These are phyloP conservation scores for slime mould (Dictyostelium discoideum) DNA, from an alignment of 78 protist species.

Conservation along the genomic window DNA sequence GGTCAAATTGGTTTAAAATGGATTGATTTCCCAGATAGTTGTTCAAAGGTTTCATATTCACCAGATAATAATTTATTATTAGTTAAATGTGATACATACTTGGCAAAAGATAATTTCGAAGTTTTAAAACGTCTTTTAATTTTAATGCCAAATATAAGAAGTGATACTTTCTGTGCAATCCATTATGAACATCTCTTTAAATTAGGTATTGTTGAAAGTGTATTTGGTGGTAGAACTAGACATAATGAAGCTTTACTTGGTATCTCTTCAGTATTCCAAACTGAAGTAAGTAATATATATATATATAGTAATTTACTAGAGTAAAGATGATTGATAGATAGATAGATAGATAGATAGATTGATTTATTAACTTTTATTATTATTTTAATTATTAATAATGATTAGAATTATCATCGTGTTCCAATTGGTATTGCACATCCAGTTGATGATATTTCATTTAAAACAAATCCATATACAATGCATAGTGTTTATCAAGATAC, in stretches of 20 bases:
- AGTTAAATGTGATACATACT: constrained; percentile 54
- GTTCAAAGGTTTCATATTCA: constrained; percentile 48
- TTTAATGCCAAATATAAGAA: constrained; percentile 59
- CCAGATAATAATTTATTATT: constrained; percentile 68
- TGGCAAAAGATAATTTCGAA: constrained; percentile 52
- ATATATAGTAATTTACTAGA: no score
- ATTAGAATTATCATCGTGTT: constrained; percentile 42
- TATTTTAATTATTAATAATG: neutral
- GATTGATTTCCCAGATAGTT: constrained; percentile 44
- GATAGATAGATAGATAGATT: no score
- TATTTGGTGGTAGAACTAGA: constrained; percentile 63
- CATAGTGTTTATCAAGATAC: constrained; percentile 27
- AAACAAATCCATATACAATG: constrained; percentile 31
- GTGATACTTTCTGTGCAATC: constrained; percentile 41
- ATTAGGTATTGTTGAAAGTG: constrained; percentile 70
- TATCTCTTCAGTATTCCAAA: constrained; percentile 55
- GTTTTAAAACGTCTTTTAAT: constrained; percentile 37
- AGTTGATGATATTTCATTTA: constrained; percentile 51
- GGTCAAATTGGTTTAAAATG: constrained; percentile 33
- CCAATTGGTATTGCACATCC: constrained; percentile 75
- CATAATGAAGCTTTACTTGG: constrained; percentile 61
- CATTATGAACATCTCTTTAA: constrained; percentile 75
- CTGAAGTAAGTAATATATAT: constrained; percentile 19
- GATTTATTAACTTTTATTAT: neutral
- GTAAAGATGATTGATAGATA: no score